Conservation (phyloP, 306 rosid genomes). For the Cucumis melo region DNA sequence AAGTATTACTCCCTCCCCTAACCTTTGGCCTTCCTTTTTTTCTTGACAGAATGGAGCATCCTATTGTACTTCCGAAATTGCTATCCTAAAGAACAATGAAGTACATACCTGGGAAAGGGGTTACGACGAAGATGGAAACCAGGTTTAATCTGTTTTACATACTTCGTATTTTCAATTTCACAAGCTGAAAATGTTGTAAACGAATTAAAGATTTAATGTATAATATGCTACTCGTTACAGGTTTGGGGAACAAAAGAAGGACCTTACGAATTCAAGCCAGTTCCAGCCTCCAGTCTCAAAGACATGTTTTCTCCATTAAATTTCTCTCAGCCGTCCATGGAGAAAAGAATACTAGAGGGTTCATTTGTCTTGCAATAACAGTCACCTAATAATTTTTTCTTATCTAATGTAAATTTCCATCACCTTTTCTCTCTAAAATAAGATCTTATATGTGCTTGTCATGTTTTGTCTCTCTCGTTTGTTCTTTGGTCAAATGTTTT, state of each 20-base stretch:
- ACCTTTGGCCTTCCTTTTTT: background rate
- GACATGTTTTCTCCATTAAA: constrained; percentile 51
- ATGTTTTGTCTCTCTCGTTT: background rate
- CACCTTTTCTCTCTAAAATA: background rate
- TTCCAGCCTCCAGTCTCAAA: constrained; percentile 43
- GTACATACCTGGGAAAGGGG: constrained; percentile 94
- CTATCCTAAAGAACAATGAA: constrained; percentile 82
- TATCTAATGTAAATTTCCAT: constrained; percentile 17
- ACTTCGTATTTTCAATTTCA: background rate
- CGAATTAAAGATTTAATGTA: constrained; percentile 3
- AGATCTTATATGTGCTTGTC: background rate
- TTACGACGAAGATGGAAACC: constrained; percentile 70
- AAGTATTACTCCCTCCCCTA: background rate
- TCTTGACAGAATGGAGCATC: constrained; percentile 80
- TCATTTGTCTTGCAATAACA: constrained; percentile 69
- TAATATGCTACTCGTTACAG: constrained; percentile 24
- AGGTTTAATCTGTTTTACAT: constrained; percentile 28
- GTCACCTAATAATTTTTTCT: constrained; percentile 4
- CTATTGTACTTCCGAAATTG: constrained; percentile 67
- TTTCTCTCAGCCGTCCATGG: constrained; percentile 45
- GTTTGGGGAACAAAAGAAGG: constrained; percentile 93
- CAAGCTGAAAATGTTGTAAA: background rate
- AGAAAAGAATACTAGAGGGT: constrained; percentile 73
- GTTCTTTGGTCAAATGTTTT: background rate
- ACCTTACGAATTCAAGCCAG: constrained; percentile 77